phyloP scores from a whole-genome alignment of 148 eudicot genomes.

The Rhododendron henanense region DNA sequence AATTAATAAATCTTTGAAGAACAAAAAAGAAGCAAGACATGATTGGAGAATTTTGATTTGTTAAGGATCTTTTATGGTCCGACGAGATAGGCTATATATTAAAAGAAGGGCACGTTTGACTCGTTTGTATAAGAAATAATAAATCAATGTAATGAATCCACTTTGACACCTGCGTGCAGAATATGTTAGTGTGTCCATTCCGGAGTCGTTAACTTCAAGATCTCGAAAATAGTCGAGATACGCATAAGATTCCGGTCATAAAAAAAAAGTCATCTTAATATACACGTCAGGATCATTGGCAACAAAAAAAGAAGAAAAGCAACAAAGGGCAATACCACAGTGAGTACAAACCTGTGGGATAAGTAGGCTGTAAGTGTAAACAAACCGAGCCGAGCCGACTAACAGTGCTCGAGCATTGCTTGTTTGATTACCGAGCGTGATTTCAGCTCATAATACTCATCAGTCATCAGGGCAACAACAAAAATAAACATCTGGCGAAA shows the following conservation, averaged over 20 bases:
- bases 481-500: not conserved
- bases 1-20: not conserved
- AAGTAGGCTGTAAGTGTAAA: not conserved
- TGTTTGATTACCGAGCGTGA: not conserved
- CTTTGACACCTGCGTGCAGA: too few relatives aligned
- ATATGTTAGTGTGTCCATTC: too few relatives aligned
- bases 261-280: too few relatives aligned
- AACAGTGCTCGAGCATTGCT: not conserved
- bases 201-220: too few relatives aligned
- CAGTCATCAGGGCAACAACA: not conserved
- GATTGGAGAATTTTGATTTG: not conserved
- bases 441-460: not conserved
- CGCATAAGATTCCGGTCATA: too few relatives aligned
- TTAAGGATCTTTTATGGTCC: not conserved
- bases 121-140: not conserved
- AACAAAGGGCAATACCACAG: too few relatives aligned
- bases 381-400: not conserved
- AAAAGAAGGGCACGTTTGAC: not conserved
- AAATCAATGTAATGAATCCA: too few relatives aligned
- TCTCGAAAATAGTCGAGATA: too few relatives aligned
- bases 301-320: too few relatives aligned
- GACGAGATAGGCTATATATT: not conserved
- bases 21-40: not conserved
- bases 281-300: too few relatives aligned
- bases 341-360: too few relatives aligned